Conservation (phyloP, 805 yeast species). For the Candida qinlingensis region DNA sequence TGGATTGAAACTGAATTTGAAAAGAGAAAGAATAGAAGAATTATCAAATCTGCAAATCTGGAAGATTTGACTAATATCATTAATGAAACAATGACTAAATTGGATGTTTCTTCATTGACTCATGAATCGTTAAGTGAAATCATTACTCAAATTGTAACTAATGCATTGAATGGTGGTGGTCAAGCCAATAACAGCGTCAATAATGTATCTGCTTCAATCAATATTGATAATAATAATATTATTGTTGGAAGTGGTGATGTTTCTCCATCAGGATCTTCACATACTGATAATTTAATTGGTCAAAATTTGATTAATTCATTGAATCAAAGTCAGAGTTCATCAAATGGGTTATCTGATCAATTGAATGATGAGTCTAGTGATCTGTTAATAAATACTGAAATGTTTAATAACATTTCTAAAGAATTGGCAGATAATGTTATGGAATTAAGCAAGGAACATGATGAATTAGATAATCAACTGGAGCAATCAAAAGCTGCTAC, state of each 20-base stretch:
- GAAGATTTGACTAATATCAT: slow-evolving; percentile 26
- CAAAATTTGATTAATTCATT: slow-evolving; percentile 3
- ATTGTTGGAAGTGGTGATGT: background rate
- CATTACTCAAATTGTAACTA: slow-evolving; percentile 22
- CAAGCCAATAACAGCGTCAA: background rate
- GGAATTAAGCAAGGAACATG: slow-evolving; percentile 5
- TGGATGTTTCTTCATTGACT: slow-evolving; percentile 44
- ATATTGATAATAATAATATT: background rate
- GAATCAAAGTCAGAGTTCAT: background rate
- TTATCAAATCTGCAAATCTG: slow-evolving; percentile 35
- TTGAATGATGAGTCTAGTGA: slow-evolving; percentile 2
- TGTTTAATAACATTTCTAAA: slow-evolving; percentile 5
- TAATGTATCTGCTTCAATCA: background rate
- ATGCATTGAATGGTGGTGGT: slow-evolving; percentile 9
- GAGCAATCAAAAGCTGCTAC: background rate
- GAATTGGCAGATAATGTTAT: slow-evolving; percentile 7
- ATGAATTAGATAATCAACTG: background rate
- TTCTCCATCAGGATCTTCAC: background rate
- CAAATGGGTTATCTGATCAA: background rate
- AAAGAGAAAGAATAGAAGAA: slow-evolving; percentile 55
- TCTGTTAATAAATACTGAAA: slow-evolving; percentile 3
- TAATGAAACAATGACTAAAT: slow-evolving; percentile 27
- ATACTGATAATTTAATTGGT: background rate
- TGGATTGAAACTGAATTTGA: slow-evolving; percentile 79
- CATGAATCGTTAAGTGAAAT: slow-evolving; percentile 24